Base-by-base conservation (phyloP, 2,329 filamentous ascomycete species). In the Sclerotinia spermophila region DNA sequence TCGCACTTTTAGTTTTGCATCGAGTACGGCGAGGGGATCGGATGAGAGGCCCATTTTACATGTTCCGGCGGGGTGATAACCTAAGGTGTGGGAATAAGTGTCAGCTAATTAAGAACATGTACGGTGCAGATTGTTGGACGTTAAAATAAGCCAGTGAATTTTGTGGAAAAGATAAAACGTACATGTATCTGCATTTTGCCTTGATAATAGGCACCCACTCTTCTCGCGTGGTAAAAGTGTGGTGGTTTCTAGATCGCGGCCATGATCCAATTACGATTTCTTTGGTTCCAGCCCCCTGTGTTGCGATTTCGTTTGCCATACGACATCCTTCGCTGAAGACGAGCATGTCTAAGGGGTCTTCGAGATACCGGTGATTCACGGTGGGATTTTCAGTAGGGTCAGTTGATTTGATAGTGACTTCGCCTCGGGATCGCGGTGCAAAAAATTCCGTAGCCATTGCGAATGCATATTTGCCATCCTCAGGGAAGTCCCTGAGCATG, bases 11-110 rank as follows among this genome's bases (percentile, higher is more conserved):
- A 15, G 11, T 8, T 38, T n/a, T 35, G 5, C 0, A 5, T 38
- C 55, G 3, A 38, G 21, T 5, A 44, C 33, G 4, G 55, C 40
- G 2, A 51, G 48, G 15, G 30, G 2, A 51, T 68, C 55, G 40
- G 40, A 24, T 7, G 17, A 2, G 7, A 27, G 30, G 13, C 42
- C 33, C 55, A 60, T 68, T 30, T 51, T 68, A 21, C 24, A 60
- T 40, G 55, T 60, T 21, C 42, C 42, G 19, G 24, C 42, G 38
- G 66, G 66, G 30, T 68, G 55, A 6, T 68, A 60, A 8, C n/a
- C 33, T 60, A 33, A 40, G 35, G 42, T 24, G 24, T 27, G 17
- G n/a, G 65, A 17, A 30, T 13, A 21, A 15, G 33, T 3, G 30
- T 59, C 10, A 30, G 19, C 2, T 24, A 27, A 4, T 42, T 24